These are phyloP conservation scores for Magnolia kwangsiensis DNA, from an alignment of 164 flowering plant species.

Conservation along the genomic window DNA sequence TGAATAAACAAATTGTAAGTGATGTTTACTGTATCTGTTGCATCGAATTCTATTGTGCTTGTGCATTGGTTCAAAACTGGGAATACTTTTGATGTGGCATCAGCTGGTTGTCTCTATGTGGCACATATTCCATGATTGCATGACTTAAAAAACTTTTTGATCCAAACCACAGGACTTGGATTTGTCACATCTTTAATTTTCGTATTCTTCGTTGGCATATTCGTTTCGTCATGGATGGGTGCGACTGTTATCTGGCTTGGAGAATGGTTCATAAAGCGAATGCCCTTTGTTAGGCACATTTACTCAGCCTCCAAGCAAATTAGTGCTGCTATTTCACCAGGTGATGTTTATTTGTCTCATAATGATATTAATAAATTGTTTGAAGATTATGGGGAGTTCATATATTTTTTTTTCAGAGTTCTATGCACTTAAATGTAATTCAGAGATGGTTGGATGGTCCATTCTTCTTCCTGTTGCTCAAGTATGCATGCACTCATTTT, in stretches of 20 bases:
- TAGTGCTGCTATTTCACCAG: slow-evolving; percentile 85
- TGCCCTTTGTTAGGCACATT: slow-evolving; percentile 78
- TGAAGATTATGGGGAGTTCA: neutral
- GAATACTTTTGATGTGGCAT: neutral
- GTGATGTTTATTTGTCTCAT: slow-evolving; percentile 25
- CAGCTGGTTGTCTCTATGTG: neutral
- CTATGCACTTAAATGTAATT: neutral
- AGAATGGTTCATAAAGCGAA: slow-evolving; percentile 78
- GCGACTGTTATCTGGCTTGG: slow-evolving; percentile 75
- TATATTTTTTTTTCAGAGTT: too few relatives aligned
- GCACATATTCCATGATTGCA: neutral
- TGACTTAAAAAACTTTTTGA: neutral
- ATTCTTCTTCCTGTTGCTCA: neutral
- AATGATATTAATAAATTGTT: neutral
- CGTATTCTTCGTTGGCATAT: slow-evolving; percentile 74
- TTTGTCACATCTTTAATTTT: slow-evolving; percentile 73
- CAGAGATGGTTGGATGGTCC: neutral
- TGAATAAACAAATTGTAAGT: too few relatives aligned
- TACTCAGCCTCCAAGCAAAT: slow-evolving; percentile 92
- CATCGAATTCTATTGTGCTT: neutral
- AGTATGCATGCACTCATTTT: neutral
- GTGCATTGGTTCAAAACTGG: neutral
- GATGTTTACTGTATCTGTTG: too few relatives aligned
- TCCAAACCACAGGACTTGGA: slow-evolving; percentile 69
- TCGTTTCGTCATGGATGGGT: slow-evolving; percentile 91